Evolutionary conservation across 1,284 basidiomycete genomes (phyloP).

Genomic region (Cutaneotrichosporon daszewskae): DNA sequence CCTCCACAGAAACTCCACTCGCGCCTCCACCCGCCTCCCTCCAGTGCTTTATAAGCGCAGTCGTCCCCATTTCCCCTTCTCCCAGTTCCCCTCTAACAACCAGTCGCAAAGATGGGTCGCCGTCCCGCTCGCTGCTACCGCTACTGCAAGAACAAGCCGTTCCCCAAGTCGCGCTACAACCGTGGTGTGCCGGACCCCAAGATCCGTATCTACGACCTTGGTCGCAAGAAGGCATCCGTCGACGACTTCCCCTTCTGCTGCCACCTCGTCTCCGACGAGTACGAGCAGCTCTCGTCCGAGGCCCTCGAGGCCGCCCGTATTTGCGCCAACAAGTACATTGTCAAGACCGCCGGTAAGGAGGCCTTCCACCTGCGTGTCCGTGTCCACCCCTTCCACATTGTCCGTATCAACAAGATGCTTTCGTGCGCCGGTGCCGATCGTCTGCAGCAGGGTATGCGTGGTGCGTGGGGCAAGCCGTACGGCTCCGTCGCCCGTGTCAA

Average conservation of each 20-base stretch:
- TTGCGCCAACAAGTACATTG: slow-evolving; percentile 99
- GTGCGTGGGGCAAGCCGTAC: slow-evolving; percentile 99
- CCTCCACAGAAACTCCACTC: neutral
- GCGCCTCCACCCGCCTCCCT: neutral
- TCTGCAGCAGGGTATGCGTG: slow-evolving; percentile 98
- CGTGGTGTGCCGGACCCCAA: slow-evolving; percentile 96
- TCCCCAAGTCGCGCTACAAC: slow-evolving; percentile 85
- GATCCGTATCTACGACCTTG: slow-evolving; percentile 92
- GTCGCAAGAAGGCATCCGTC: slow-evolving; percentile 88
- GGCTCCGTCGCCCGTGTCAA: slow-evolving; percentile 54
- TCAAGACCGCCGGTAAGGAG: slow-evolving; percentile 97
- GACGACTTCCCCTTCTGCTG: slow-evolving; percentile 97
- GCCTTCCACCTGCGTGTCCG: slow-evolving; percentile 98
- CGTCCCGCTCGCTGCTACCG: slow-evolving; percentile 94
- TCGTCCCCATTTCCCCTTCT: neutral
- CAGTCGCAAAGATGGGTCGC: slow-evolving; percentile 68
- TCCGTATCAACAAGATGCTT: slow-evolving; percentile 99
- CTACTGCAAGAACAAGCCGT: slow-evolving; percentile 98
- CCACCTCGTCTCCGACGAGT: slow-evolving; percentile 96
- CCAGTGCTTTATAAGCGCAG: neutral
- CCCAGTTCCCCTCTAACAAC: slow-evolving; percentile 5
- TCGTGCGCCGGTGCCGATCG: slow-evolving; percentile 96
- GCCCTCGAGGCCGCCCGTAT: slow-evolving; percentile 98
- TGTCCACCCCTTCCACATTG: slow-evolving; percentile 96
- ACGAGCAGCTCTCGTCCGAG: slow-evolving; percentile 94